These are phyloP conservation scores for Daedalea quercina DNA, from an alignment of 768 basidiomycete genomes.

Conservation along the genomic window DNA sequence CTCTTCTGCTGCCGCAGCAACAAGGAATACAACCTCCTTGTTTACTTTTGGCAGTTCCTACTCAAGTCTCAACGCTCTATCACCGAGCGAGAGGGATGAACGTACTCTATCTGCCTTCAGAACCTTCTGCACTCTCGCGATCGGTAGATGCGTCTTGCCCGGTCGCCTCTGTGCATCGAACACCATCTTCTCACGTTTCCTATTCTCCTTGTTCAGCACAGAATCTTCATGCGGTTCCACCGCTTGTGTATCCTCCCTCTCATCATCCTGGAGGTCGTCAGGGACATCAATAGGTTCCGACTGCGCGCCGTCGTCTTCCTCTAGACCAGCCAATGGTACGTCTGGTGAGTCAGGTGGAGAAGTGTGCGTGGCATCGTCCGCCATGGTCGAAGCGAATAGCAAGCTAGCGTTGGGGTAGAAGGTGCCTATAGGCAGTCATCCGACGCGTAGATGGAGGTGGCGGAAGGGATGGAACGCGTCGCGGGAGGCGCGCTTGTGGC, in stretches of 20 bases:
- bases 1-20: conserved; percentile 82
- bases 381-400: too few relatives aligned
- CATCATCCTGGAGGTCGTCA: background rate
- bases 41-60: conserved; percentile 75
- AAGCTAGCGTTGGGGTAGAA: too few relatives aligned
- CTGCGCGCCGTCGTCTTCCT: background rate
- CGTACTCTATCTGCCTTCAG: conserved; percentile 78
- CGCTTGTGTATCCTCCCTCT: background rate
- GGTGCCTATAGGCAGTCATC: too few relatives aligned
- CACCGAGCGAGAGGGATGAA: background rate
- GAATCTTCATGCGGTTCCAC: background rate
- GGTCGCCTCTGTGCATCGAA: conserved; percentile 25
- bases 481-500: background rate
- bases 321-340: background rate
- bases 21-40: conserved; percentile 71
- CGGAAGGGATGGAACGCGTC: background rate
- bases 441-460: background rate
- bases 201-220: background rate
- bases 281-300: background rate
- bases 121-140: conserved; percentile 75
- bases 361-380: too few relatives aligned
- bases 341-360: background rate
- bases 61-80: background rate
- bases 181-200: background rate
- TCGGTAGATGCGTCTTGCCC: conserved; percentile 72